These are phyloP conservation scores for Venturia aucupariae DNA, from an alignment of 2,329 filamentous ascomycete genomes.

Conservation along the genomic window DNA sequence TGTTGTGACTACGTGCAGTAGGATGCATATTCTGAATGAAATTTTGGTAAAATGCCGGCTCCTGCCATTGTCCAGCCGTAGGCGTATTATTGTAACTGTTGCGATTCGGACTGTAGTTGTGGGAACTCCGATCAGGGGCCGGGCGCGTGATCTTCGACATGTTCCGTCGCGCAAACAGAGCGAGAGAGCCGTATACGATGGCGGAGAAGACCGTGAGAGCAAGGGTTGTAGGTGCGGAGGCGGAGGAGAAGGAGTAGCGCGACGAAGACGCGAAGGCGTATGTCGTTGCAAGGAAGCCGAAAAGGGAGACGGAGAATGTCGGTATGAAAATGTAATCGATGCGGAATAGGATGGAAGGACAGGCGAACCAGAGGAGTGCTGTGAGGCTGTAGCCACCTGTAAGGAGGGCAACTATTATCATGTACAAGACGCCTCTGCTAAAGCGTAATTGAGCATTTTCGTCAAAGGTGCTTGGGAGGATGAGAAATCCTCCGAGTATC, in stretches of 20 bases:
- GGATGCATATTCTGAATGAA: conserved; percentile 9
- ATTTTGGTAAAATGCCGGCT: conserved; percentile 4
- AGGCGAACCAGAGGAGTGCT: conserved; percentile 37
- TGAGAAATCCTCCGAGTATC: conserved; percentile 42
- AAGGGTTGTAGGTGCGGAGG: conserved; percentile 34
- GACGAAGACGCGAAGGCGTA: conserved; percentile 38
- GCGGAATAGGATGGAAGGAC: conserved; percentile 37
- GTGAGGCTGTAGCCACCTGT: conserved; percentile 41
- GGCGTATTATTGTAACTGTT: neutral
- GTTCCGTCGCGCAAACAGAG: conserved; percentile 34
- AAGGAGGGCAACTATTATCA: conserved; percentile 39
- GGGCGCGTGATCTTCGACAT: conserved; percentile 22
- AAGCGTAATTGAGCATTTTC: conserved; percentile 30
- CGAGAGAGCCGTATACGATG: conserved; percentile 32
- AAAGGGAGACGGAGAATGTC: conserved; percentile 33
- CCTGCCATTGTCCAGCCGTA: neutral
- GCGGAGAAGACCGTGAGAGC: conserved; percentile 31
- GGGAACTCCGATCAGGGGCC: neutral
- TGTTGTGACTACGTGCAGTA: conserved; percentile 6
- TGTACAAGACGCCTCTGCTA: conserved; percentile 31
- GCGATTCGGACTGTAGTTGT: neutral
- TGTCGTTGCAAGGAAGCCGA: conserved; percentile 39
- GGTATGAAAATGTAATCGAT: conserved; percentile 40
- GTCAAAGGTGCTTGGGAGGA: conserved; percentile 40
- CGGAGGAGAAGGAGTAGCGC: conserved; percentile 33